Evolutionary conservation across 2,329 filamentous ascomycete genomes (phyloP), one percentile per base, ranked within the genome.

Genomic region (Elsinoe perseae): DNA sequence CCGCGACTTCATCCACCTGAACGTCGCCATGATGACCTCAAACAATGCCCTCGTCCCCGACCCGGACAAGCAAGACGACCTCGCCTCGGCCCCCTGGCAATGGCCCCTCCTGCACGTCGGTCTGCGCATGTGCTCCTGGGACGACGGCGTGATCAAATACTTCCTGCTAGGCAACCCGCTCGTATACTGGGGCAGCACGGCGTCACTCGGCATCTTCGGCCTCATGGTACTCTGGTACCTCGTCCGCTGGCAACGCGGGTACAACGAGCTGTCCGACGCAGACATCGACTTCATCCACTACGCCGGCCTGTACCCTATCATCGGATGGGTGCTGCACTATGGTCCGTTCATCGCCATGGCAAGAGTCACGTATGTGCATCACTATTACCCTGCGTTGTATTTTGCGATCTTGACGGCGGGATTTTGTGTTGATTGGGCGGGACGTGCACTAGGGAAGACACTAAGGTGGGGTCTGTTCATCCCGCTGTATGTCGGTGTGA

Each of bases 21-120:
- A 98, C 70, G 93, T 98, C 60, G 93, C 93, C 61, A 98, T 98
- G 93, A 96, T 97, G 92, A 98, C 93, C 2, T 97, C 93, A 36
- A 98, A 98, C 80, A 98, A 98, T 68, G 93, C 93, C 21, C 83
- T 98, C 44, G 89, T 98, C 18, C 93, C 93, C 3, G 93, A 98
- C 67, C 92, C 93, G 3, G 93, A 98, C 72, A 98, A 98, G 81
- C 93, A 98, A 72, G 93, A 98, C 67, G 93, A 98, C 67, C 82
- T 98, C 48, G 93, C 93, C 28, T 98, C 93, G 12, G 80, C 90
- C 63, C 96, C 91, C 78, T 98, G 93, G 93, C 91, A 98, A 74
- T 98, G 93, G 93, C 93, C 93, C 18, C 83, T 98, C 61, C 83
- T 98, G 38, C 79, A 97, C 66, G 93, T 97, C 28, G 93, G 93